Evolutionary conservation across 352 stramenopile genomes (phyloP), one percentile per base, ranked within the genome.

Genomic region (Phytophthora pluvialis): DNA sequence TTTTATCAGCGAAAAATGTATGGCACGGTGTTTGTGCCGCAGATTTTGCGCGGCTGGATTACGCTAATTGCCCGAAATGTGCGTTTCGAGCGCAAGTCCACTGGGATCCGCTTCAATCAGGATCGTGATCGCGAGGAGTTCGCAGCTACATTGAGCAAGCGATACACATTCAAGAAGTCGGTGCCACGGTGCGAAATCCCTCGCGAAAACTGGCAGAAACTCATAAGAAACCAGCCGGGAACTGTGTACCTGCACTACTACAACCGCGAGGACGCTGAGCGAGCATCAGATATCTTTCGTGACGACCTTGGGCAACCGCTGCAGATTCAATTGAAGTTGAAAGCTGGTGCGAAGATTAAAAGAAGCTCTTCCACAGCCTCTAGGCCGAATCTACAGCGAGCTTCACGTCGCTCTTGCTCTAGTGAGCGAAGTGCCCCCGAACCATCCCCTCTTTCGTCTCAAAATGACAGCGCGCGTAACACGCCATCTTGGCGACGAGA

Each of bases 111-210:
- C 12, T 89, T 89, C 42, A 89, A 89, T 64, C 66, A 75, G 35
- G 73, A 88, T 39, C 78, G 77, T 11, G 80, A 89, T 48, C 64
- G 76, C 28, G 78, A 86, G 9, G 77, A 86, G 21, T 89, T 88
- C 43, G 65, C 64, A 29, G 63, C 61, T 26, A 56, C 47, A 13
- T 56, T 89, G 18, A 80, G 70, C 61, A 65, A 84, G 39, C 78
- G 80, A 25, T 88, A 80, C 57, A 77, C 67, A 12, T 68, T 83
- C 36, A 81, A 86, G 45, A 78, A 75, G 16, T 76, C 73, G 13
- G 64, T 85, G 10, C 80, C 78, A 18, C 73, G 77, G 1, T 80
- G 72, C 40, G 78, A 86, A 35, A 88, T 89, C 12, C 60, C 71
- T 50, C 76, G 72, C 25, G 77, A 86, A 26, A 84, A 83, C n/a